Evolutionary conservation across 495 filamentous ascomycete species (phyloP), one percentile per base, ranked within the genome.

Genomic region (Aspergillus wentii): DNA sequence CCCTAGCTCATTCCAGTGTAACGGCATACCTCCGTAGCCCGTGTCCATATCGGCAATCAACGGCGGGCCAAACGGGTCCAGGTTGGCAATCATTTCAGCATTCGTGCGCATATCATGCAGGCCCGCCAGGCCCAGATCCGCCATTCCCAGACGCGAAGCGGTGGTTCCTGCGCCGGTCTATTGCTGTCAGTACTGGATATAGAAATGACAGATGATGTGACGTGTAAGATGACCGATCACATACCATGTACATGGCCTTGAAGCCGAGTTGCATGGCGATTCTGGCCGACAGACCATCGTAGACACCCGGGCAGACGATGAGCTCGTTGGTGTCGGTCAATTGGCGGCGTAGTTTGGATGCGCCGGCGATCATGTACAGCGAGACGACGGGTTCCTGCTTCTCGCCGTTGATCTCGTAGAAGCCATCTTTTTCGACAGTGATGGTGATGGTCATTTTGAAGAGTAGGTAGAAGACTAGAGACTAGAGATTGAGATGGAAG

Each of bases 251-350:
- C 33, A 86, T 49, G 13, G 62, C 70, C 33, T 84, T 72, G 48
- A 79, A 82, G 4, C 78, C 80, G 10, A 77, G 39, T 11, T 69
- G 53, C 33, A 84, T 66, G 1, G 79, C 79, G 38, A 82, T 71
- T 9, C 82, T 66, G n/a, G 82, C 78, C 6, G 76, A 79, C 11
- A 83, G 65, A 5, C 82, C 81, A 64, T 86, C 81, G 41, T 84
- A 84, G 1, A 86, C 78, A 9, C 82, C 82, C 3, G 81, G 81
- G 35, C 73, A 77, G 2, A 80, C 69, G 11, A 80, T 69, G 32
- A 68, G 23, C 1, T 64, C 59, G 19, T 61, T 52, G 2, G 54
- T 59, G 5, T 68, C 61, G 22, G 46, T 49, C 7, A 75, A 40
- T 57, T 68, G 66, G 21, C 63, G 58, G 5, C 69, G 62, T 17